Percentiles rank a stretch among this genome's conserved stretches.
Conservation (phyloP, 306 rosid genomes). For the Prunus kanzakura region DNA sequence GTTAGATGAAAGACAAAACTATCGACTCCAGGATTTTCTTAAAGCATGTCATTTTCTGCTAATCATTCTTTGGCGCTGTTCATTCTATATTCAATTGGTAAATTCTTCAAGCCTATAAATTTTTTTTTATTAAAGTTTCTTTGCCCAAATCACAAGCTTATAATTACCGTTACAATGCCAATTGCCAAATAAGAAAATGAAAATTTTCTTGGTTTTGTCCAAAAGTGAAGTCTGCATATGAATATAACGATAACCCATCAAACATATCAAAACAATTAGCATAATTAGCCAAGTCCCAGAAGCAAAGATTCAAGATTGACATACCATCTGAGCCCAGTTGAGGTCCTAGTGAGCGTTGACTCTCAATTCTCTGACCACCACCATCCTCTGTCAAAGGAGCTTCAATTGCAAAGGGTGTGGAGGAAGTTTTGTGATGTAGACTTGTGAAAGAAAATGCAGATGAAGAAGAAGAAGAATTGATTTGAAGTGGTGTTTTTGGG, state of each 20-base stretch:
- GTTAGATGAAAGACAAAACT: not conserved
- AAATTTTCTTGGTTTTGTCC: not conserved
- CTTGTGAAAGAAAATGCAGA: not conserved
- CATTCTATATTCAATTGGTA: not conserved
- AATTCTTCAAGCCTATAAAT: not conserved
- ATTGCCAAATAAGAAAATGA: not conserved
- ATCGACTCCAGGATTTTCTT: no score
- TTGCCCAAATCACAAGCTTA: not conserved
- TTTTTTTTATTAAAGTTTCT: not conserved
- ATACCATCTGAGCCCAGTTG: conserved; percentile 36
- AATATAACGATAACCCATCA: not conserved
- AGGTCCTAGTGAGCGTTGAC: conserved; percentile 31
- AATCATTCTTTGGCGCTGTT: not conserved
- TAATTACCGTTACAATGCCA: not conserved
- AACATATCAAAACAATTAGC: not conserved
- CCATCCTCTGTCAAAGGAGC: conserved; percentile 8
- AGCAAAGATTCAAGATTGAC: conserved; percentile 10
- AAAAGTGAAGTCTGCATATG: not conserved
- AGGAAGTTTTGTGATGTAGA: conserved; percentile 7
- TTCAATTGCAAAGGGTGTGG: not conserved
- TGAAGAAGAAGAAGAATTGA: conserved; percentile 14
- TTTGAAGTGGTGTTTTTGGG: conserved; percentile 13
- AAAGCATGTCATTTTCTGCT: not conserved
- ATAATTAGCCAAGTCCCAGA: not conserved
- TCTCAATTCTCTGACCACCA: conserved; percentile 12